Evolutionary conservation across 164 flowering plant genomes (phyloP).

Genomic region (Tetracentron sinense): DNA sequence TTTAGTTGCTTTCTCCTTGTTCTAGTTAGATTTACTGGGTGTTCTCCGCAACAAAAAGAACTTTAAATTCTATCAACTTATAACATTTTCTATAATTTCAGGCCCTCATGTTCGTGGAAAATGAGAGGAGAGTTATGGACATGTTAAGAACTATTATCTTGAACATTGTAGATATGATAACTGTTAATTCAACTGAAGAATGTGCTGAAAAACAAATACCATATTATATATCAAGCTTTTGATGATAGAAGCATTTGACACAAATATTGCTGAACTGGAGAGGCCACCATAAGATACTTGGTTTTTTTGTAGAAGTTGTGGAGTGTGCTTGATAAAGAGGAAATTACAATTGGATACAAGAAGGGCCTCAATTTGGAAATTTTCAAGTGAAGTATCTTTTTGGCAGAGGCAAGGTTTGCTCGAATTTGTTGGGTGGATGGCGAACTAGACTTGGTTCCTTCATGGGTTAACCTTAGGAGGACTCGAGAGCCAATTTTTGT

Average conservation of each 20-base stretch:
- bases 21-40: neutral
- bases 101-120: neutral
- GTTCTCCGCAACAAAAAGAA: too few relatives aligned
- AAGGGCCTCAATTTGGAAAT: conserved; percentile 11
- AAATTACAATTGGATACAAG: conserved; percentile 14
- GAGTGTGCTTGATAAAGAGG: neutral
- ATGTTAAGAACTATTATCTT: neutral
- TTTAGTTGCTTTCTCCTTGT: neutral
- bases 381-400: conserved; percentile 10
- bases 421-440: conserved; percentile 11
- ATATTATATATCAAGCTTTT: conserved; percentile 9
- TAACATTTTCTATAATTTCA: neutral
- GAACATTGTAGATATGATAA: conserved; percentile 1
- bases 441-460: neutral
- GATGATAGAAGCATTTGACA: conserved; percentile 27
- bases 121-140: too few relatives aligned
- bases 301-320: neutral
- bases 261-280: conserved; percentile 21
- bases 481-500: conserved; percentile 16
- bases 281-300: conserved; percentile 24
- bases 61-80: neutral
- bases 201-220: conserved; percentile 1
- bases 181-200: conserved; percentile 7
- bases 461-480: conserved; percentile 19
- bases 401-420: conserved; percentile 6